These are phyloP conservation scores for Botryotinia globosa DNA, from an alignment of 2,329 filamentous ascomycete species.

Conservation along the genomic window DNA sequence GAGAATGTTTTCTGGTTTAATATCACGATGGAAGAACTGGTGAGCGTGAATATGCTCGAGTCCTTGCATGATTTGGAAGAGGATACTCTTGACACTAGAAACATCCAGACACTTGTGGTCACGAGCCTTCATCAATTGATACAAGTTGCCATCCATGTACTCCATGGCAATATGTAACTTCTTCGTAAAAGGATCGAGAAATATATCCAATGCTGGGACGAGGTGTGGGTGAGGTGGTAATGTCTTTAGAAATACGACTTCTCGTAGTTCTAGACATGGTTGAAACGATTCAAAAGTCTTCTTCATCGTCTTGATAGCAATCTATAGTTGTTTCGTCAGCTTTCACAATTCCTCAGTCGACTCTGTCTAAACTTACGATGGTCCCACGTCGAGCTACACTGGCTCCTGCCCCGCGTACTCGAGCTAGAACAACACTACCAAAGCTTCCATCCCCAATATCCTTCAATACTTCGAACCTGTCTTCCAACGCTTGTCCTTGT, in stretches of 20 bases:
- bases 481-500: constrained; percentile 67
- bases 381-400: constrained; percentile 86
- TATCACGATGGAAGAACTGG: constrained; percentile 97
- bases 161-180: constrained; percentile 99
- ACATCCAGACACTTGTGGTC: constrained; percentile 93
- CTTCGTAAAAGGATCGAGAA: constrained; percentile 91
- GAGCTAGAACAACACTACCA: constrained; percentile 87
- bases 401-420: constrained; percentile 86
- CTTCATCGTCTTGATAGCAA: constrained; percentile 99
- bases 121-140: constrained; percentile 97
- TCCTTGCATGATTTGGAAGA: constrained; percentile 94
- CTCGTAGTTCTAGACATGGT: constrained; percentile 87
- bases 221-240: constrained; percentile 85
- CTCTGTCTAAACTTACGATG: constrained; percentile 62
- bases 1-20: constrained; percentile 98
- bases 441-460: constrained; percentile 99
- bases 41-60: constrained; percentile 97
- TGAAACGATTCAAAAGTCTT: constrained; percentile 94
- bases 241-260: constrained; percentile 93
- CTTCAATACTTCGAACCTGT: constrained; percentile 94
- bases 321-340: constrained; percentile 50
- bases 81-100: constrained; percentile 91
- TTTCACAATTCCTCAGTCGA: constrained; percentile 15
- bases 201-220: constrained; percentile 97
- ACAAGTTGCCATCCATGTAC: constrained; percentile 99